Conservation (phyloP, 768 basidiomycete species). For the Suillus sp. region DNA sequence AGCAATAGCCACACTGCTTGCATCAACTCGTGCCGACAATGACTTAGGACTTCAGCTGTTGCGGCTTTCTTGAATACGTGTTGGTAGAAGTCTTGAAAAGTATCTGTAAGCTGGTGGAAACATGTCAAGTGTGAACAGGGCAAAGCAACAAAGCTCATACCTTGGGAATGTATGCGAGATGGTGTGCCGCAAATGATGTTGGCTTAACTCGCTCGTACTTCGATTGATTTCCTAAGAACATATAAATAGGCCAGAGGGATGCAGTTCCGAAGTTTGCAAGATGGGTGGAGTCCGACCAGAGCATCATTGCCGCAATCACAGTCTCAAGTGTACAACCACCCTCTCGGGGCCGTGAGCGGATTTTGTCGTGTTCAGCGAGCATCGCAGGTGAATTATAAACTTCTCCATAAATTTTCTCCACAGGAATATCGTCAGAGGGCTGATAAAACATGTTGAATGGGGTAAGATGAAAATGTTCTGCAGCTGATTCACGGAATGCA, state of each 20-base stretch:
- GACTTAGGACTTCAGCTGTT: too few relatives aligned
- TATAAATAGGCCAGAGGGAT: constrained; percentile 18
- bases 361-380: constrained; percentile 48
- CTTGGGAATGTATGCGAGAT: constrained; percentile 25
- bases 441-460: too few relatives aligned
- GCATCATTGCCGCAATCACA: constrained; percentile 22
- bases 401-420: constrained; percentile 61
- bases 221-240: constrained; percentile 12
- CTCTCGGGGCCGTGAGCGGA: constrained; percentile 43
- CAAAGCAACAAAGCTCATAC: too few relatives aligned
- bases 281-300: constrained; percentile 30
- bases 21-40: too few relatives aligned
- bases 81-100: too few relatives aligned
- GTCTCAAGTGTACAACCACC: constrained; percentile 21
- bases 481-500: too few relatives aligned
- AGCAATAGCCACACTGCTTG: constrained; percentile 19
- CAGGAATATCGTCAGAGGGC: constrained; percentile 22
- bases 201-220: constrained; percentile 16
- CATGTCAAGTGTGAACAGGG: too few relatives aligned
- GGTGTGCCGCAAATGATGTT: constrained; percentile 19
- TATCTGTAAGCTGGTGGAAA: too few relatives aligned
- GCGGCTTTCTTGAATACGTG: too few relatives aligned
- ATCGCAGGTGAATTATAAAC: constrained; percentile 36
- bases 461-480: too few relatives aligned
- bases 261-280: constrained; percentile 24